Base-by-base conservation (phyloP, 1,139 yeast species). In the Geotrichum bryndzae region DNA sequence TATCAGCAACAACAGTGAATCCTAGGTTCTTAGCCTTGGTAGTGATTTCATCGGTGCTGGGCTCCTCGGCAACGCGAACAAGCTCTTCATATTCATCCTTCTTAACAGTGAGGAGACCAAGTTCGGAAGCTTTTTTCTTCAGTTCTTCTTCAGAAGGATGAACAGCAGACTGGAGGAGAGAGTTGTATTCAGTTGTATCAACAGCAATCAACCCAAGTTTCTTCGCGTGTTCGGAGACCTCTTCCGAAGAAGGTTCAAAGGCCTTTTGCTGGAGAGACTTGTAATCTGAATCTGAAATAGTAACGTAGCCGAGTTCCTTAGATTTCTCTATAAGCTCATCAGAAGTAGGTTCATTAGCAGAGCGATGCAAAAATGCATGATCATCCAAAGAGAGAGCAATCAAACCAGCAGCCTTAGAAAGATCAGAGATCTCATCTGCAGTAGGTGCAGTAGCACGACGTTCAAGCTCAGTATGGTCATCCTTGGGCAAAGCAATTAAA, bases 401-500 rank as follows among this genome's bases (percentile, higher is more conserved):
- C 51, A 68, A 62, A 8, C 70, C 70, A 27, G 63, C 35, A 33
- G 58, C 67, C 22, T 65, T 60, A 2, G 84, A 83, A 56, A 72
- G 72, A 4, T 70, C 29, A 22, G 53, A 58, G 56, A 74, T 56
- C 53, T 68, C 56, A 23, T 68, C 69, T 45, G 64, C 56, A 60
- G 67, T 66, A 60, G 78, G 71, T 45, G 70, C 68, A 29, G 64
- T 64, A 48, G 68, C 65, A 51, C 62, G 68, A 51, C 69, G 67
- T 41, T 72, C 64, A 31, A 73, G 63, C 1, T 66, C 60, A 29
- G 71, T 69, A 64, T 74, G 75, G 51, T 77, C 81, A 0, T 73
- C 76, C 10, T 68, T 61, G 2, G 77, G 68, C 51, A 81, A 62
- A 0, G 78, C 74, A 18, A 75, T 73, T 57, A 74, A 68, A 5